These are phyloP conservation scores for Eutrema heterophyllum DNA, from an alignment of 345 rosid genomes.

Conservation along the genomic window DNA sequence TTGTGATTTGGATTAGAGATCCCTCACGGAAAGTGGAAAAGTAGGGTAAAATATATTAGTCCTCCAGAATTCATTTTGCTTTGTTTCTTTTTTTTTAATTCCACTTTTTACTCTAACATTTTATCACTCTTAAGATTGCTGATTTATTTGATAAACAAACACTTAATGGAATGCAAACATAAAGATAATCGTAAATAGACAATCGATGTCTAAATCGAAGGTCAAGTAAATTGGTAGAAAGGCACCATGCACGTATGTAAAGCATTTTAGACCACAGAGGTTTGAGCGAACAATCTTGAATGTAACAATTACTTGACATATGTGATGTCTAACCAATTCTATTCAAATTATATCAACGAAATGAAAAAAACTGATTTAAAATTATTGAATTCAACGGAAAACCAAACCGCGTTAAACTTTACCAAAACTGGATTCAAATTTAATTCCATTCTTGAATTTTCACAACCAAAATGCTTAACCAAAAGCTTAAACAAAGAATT, in stretches of 20 bases:
- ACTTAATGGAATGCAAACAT: too few species aligned
- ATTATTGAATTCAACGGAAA: background rate
- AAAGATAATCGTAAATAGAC: background rate
- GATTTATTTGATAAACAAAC: background rate
- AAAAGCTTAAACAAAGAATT: background rate
- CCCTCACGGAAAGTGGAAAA: background rate
- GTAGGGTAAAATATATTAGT: background rate
- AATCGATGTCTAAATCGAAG: background rate
- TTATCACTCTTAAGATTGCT: background rate
- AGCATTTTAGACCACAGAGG: constrained; percentile 4
- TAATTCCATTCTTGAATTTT: background rate
- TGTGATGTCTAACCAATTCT: constrained; percentile 2
- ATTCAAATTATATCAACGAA: background rate
- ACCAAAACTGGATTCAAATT: background rate
- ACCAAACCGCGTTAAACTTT: background rate
- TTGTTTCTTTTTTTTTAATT: background rate
- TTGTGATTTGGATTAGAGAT: too few species aligned
- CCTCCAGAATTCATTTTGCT: background rate
- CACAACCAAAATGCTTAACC: background rate
- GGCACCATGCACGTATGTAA: background rate
- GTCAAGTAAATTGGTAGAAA: background rate
- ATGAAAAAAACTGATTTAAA: background rate
- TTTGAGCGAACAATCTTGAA: background rate
- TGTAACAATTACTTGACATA: constrained; percentile 4
- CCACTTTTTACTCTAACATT: background rate